These are phyloP conservation scores for Dioscorea alata DNA, from an alignment of 106 monocot species.

Conservation along the genomic window DNA sequence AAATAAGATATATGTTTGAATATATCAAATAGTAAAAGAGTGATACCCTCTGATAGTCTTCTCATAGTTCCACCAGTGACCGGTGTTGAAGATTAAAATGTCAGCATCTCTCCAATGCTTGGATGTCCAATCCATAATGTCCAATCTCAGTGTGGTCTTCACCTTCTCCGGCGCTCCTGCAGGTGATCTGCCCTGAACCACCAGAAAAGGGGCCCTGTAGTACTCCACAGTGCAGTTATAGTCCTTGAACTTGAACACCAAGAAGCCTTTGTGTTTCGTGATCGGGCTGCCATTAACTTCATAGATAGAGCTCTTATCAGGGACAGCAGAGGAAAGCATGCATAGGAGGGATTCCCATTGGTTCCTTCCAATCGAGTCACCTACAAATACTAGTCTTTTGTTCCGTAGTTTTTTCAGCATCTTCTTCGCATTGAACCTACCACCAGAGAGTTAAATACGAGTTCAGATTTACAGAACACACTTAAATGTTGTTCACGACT, in stretches of 20 bases:
- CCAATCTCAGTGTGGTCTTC: slow-evolving; percentile 19
- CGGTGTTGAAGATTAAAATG: slow-evolving; percentile 26
- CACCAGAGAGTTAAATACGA: background rate
- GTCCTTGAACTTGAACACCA: slow-evolving; percentile 24
- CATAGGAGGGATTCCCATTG: slow-evolving; percentile 41
- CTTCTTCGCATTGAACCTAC: slow-evolving; percentile 18
- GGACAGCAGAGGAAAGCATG: slow-evolving; percentile 28
- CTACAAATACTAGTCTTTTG: slow-evolving; percentile 25
- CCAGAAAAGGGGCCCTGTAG: slow-evolving; percentile 25
- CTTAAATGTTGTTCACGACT: background rate
- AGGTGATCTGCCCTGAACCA: slow-evolving; percentile 6
- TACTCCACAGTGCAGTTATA: slow-evolving; percentile 32
- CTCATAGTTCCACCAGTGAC: slow-evolving; percentile 36
- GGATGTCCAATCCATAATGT: slow-evolving; percentile 20
- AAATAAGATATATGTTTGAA: too few species aligned
- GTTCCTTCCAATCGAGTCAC: slow-evolving; percentile 35
- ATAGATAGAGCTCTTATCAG: slow-evolving; percentile 30
- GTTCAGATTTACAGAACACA: background rate
- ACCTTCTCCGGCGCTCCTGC: slow-evolving; percentile 7
- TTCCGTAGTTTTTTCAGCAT: slow-evolving; percentile 27
- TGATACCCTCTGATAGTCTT: slow-evolving; percentile 23
- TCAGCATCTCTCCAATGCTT: slow-evolving; percentile 27
- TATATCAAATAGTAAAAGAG: background rate
- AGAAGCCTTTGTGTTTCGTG: slow-evolving; percentile 23
- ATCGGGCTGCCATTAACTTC: slow-evolving; percentile 33